Conservation (phyloP, 2,329 filamentous ascomycete genomes). For the Neonectria magnoliae region DNA sequence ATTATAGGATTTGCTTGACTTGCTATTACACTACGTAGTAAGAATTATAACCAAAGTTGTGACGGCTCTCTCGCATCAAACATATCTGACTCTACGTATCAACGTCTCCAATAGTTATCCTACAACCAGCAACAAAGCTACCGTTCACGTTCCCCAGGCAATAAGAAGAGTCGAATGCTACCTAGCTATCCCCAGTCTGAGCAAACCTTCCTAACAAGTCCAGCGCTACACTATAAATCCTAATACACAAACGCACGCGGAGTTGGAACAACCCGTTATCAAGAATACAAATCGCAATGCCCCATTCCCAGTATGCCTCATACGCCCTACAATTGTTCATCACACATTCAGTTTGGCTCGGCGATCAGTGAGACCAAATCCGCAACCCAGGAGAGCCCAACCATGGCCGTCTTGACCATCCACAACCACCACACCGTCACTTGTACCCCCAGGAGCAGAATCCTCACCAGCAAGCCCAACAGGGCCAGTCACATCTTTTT, state of each 20-base stretch:
- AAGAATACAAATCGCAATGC: slow-evolving; percentile 15
- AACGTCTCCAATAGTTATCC: neutral
- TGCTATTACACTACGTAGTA: neutral
- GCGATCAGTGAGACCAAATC: slow-evolving; percentile 42
- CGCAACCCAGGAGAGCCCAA: slow-evolving; percentile 42
- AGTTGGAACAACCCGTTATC: slow-evolving; percentile 10
- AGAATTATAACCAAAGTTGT: neutral
- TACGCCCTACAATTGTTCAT: slow-evolving; percentile 18
- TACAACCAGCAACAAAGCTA: slow-evolving; percentile 26
- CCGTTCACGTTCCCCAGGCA: slow-evolving; percentile 13
- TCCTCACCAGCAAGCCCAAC: slow-evolving; percentile 38
- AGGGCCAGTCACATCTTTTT: slow-evolving; percentile 67
- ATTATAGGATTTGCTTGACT: neutral
- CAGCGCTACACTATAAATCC: slow-evolving; percentile 17
- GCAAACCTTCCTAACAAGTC: neutral
- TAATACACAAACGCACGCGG: slow-evolving; percentile 3
- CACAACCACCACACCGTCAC: slow-evolving; percentile 47
- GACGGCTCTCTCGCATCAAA: neutral
- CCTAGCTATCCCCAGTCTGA: neutral
- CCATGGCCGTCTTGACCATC: slow-evolving; percentile 36
- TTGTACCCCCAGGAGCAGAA: slow-evolving; percentile 43
- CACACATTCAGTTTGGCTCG: slow-evolving; percentile 27
- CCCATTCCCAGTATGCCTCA: slow-evolving; percentile 14
- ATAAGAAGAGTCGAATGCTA: slow-evolving; percentile 19
- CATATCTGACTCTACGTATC: neutral